Base-by-base conservation (phyloP, 2,329 filamentous ascomycete genomes). In the Xylaria digitata region DNA sequence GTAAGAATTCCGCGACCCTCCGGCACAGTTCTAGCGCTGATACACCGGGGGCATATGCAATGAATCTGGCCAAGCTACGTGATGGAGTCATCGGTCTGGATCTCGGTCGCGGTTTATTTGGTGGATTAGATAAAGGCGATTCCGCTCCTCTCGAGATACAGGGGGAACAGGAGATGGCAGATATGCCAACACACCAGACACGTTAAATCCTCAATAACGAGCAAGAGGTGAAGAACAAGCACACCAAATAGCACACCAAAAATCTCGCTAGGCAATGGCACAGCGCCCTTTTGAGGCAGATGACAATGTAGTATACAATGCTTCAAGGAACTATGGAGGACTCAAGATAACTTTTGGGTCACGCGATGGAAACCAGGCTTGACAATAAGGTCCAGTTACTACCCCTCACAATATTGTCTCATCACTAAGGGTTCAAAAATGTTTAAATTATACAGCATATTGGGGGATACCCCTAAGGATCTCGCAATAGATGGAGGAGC, bases 71-170 rank as follows among this genome's bases (percentile, higher is more conserved):
- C 17, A 78, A 77, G 60, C 66, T 87, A 26, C 78, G 81, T 60
- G 84, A 86, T 30, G 83, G 83, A 23, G 80, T 87, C 17, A 80
- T 80, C 1, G 80, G 81, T 17, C 72, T 87, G 9, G 82, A 81
- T 48, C 74, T 89, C 19, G 82, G 84, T n/a, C 84, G 82, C 60
- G 81, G 80, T 19, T 73, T 84, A 54, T 77, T 85, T 46, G 74
- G 78, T 57, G 68, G 45, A 3, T 40, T 56, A 6, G 68, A 70
- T 53, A 70, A 57, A 48, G 53, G 52, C 19, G 43, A 54, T 17
- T 13, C 55, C n/a, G 13, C 46, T n/a, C 26, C 40, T 13, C 2
- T 46, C 26, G 56, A 56, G 50, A 37, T 45, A 49, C 45, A 56
- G 32, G 68, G 64, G 26, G 74, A 73, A 21, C 72, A 74, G 61